A percentile compares a stretch with the other conserved stretches of the same genome.
These are phyloP conservation scores for Epichloe uncinata DNA, from an alignment of 2,329 filamentous ascomycete genomes.

Conservation along the genomic window DNA sequence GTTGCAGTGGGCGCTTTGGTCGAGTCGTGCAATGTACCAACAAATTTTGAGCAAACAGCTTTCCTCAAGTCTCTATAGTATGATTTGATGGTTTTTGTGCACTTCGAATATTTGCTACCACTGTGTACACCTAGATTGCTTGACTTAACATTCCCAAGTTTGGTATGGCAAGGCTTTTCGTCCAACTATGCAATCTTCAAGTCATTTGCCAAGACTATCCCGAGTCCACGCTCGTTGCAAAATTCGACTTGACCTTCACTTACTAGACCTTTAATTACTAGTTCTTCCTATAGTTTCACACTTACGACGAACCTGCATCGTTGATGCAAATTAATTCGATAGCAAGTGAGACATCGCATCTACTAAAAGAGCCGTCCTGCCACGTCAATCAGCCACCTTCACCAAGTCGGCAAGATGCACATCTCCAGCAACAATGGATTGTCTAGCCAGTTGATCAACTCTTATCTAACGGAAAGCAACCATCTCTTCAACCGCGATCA, in stretches of 20 bases:
- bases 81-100: neutral
- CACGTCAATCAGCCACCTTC: neutral
- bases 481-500: slow-evolving; percentile 4
- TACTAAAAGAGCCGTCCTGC: neutral
- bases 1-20: neutral
- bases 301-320: neutral
- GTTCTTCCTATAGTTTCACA: neutral
- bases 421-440: neutral
- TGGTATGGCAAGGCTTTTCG: neutral
- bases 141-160: neutral
- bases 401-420: neutral
- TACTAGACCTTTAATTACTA: neutral
- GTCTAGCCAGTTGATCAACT: neutral
- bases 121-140: neutral
- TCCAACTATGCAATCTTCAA: neutral
- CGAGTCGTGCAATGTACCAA: slow-evolving; percentile 1
- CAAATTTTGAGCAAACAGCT: slow-evolving; percentile 1
- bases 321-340: neutral
- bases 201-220: neutral
- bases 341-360: neutral
- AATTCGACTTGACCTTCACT: neutral
- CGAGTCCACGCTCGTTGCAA: neutral
- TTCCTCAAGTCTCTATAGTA: neutral
- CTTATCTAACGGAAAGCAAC: neutral
- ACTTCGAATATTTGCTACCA: neutral